Evolutionary conservation across 805 yeast species (phyloP).

Genomic region (Myxozyma melibiosi): DNA sequence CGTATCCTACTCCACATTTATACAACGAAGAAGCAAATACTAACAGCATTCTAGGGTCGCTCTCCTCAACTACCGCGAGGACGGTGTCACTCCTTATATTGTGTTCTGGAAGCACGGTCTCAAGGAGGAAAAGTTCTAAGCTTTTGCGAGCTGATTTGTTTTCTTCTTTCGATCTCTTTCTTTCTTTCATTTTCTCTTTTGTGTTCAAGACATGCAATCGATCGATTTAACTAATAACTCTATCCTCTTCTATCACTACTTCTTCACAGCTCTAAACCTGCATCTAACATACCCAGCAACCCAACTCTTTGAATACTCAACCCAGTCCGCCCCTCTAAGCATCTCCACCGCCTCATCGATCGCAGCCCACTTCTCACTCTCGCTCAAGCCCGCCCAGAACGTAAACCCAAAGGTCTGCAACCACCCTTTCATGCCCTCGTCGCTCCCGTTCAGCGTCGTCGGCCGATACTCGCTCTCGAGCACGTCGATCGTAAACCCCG

Average conservation of each 20-base stretch:
- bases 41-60: slow-evolving; percentile 51
- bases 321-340: slow-evolving; percentile 21
- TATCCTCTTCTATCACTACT: background rate
- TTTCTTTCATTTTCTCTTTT: background rate
- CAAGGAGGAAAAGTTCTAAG: slow-evolving; percentile 82
- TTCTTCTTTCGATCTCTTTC: background rate
- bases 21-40: background rate
- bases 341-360: slow-evolving; percentile 29
- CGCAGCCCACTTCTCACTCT: slow-evolving; percentile 17
- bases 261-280: slow-evolving; percentile 31
- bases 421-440: slow-evolving; percentile 35
- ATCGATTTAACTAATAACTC: background rate
- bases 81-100: slow-evolving; percentile 96
- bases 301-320: slow-evolving; percentile 26
- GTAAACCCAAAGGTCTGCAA: slow-evolving; percentile 37
- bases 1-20: background rate
- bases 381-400: slow-evolving; percentile 29
- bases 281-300: slow-evolving; percentile 34
- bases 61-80: slow-evolving; percentile 99
- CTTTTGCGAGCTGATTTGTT: background rate
- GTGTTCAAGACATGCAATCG: background rate
- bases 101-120: slow-evolving; percentile 99
- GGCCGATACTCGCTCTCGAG: slow-evolving; percentile 35
- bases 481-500: slow-evolving; percentile 35
- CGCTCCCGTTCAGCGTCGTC: slow-evolving; percentile 30